Evolutionary conservation across 1,284 basidiomycete genomes (phyloP).

Genomic region (Leccinum griseonigrum): DNA sequence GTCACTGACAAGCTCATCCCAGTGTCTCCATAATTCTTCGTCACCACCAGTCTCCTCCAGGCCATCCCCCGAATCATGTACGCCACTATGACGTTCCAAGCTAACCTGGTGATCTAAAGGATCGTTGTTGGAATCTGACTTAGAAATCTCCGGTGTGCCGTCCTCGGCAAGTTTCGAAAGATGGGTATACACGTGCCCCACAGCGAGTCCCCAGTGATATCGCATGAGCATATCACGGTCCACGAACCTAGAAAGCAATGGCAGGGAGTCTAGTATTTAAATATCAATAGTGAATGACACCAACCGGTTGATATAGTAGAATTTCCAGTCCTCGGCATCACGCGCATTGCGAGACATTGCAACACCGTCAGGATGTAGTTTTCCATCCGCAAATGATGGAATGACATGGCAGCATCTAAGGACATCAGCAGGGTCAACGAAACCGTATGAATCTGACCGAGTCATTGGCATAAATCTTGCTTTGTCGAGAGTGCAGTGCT

Average conservation of each 20-base stretch:
- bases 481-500: no score
- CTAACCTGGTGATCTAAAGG: background rate
- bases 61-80: background rate
- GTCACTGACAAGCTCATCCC: background rate
- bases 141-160: background rate
- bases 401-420: background rate
- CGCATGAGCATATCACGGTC: background rate
- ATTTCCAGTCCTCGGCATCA: background rate
- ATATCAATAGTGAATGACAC: background rate
- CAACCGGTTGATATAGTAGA: background rate
- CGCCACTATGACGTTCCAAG: background rate
- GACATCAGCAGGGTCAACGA: no score
- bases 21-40: background rate
- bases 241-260: background rate
- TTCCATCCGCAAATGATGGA: background rate
- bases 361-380: background rate
- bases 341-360: background rate
- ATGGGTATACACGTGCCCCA: background rate
- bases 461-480: no score
- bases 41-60: background rate
- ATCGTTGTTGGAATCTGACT: background rate
- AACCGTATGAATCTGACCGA: no score
- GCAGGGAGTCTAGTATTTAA: background rate
- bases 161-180: background rate
- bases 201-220: background rate